These are phyloP conservation scores for Aspergillus fumigatus DNA, from an alignment of 2,329 filamentous ascomycete species.

Conservation along the genomic window DNA sequence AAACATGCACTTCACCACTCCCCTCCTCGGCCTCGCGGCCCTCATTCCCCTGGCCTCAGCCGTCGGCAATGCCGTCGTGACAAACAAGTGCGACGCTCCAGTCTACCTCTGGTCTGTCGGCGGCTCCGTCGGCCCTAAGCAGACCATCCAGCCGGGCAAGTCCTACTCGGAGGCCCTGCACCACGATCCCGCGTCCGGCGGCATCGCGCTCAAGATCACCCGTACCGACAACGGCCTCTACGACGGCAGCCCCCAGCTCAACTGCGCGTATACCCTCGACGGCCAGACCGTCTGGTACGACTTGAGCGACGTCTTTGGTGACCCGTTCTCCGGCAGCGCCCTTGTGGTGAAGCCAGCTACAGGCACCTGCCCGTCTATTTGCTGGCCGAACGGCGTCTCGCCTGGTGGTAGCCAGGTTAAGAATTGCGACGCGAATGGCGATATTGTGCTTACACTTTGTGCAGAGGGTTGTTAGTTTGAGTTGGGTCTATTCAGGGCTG, in stretches of 20 bases:
- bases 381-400: slow-evolving; percentile 28
- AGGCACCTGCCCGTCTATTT: slow-evolving; percentile 22
- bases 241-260: slow-evolving; percentile 34
- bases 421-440: slow-evolving; percentile 20
- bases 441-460: slow-evolving; percentile 30
- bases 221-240: slow-evolving; percentile 32
- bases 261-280: slow-evolving; percentile 40
- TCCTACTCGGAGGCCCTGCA: slow-evolving; percentile 34
- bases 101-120: slow-evolving; percentile 40
- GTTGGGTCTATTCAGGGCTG: neutral
- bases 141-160: slow-evolving; percentile 28
- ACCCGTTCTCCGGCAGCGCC: slow-evolving; percentile 33
- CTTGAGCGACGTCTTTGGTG: slow-evolving; percentile 40
- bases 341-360: slow-evolving; percentile 24
- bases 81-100: slow-evolving; percentile 34
- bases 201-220: slow-evolving; percentile 42
- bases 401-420: slow-evolving; percentile 29
- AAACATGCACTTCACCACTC: slow-evolving; percentile 33
- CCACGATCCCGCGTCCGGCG: slow-evolving; percentile 35
- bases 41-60: slow-evolving; percentile 30
- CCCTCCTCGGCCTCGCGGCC: slow-evolving; percentile 27
- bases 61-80: slow-evolving; percentile 35
- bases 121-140: slow-evolving; percentile 24
- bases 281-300: slow-evolving; percentile 38
- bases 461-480: slow-evolving; percentile 19